phyloP scores from a whole-genome alignment of 441 rosid species.

The Bruguiera hainesii region DNA sequence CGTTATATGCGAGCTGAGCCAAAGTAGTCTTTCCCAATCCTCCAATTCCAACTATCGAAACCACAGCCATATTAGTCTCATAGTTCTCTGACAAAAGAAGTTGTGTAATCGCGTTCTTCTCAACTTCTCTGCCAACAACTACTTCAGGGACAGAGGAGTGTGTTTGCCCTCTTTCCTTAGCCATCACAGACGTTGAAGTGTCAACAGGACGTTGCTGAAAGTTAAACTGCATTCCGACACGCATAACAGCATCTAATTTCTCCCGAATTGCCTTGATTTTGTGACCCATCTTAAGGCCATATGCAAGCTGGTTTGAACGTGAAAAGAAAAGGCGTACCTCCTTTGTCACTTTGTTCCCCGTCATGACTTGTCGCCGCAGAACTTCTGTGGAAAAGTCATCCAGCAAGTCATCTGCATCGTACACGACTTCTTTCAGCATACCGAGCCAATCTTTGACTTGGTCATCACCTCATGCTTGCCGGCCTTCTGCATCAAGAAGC shows the following conservation, averaged over 20 bases:
- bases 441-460: slow-evolving; percentile 16
- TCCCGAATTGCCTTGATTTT: slow-evolving; percentile 13
- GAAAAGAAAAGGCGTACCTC: slow-evolving; percentile 15
- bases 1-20: slow-evolving; percentile 31
- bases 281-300: slow-evolving; percentile 8
- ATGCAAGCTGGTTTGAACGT: slow-evolving; percentile 5
- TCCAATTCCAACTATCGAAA: slow-evolving; percentile 34
- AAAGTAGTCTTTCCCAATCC: slow-evolving; percentile 41
- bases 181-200: neutral
- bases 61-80: slow-evolving; percentile 19
- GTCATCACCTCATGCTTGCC: slow-evolving; percentile 1
- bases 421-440: slow-evolving; percentile 29
- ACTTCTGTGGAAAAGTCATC: slow-evolving; percentile 23
- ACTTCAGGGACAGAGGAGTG: slow-evolving; percentile 26
- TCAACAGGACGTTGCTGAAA: slow-evolving; percentile 2
- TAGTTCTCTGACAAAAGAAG: slow-evolving; percentile 11
- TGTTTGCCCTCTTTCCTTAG: slow-evolving; percentile 22
- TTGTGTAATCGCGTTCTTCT: slow-evolving; percentile 22
- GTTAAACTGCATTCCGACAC: slow-evolving; percentile 7
- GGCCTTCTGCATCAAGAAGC: slow-evolving; percentile 30
- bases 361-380: neutral
- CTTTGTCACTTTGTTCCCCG: neutral
- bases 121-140: slow-evolving; percentile 33
- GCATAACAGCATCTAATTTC: slow-evolving; percentile 17
- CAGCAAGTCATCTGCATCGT: slow-evolving; percentile 32